Evolutionary conservation across 768 basidiomycete genomes (phyloP), one percentile per base, ranked within the genome.

Genomic region (Suillus hirtellus): DNA sequence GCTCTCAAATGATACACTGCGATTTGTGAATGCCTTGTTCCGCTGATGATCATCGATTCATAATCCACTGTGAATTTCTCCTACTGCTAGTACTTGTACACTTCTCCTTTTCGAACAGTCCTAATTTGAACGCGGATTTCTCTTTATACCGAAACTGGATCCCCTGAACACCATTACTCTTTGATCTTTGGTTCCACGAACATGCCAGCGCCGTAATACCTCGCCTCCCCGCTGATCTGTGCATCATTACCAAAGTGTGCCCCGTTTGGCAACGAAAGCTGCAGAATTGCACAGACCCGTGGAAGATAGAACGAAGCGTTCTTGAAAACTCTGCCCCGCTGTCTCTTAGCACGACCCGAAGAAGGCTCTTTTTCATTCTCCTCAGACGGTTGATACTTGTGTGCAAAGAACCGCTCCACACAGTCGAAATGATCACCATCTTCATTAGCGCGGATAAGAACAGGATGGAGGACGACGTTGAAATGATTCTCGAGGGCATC

Each of bases 171-270:
- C 49, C 24, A 50, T 50, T 15, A 27, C 24, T 50, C 49, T 27
- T 52, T 10, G 19, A 17, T 19, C 17, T 52, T 53, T 2, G 50
- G 31, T 31, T 34, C 19, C 17, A 53, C 50, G 19, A 53, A 53
- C 50, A 53, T 53, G 31, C 43, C 19, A 43, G 52, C 52, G 10
- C 52, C 52, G 34, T n/a, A 34, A 34, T 53, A 53, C 52, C 52
- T 53, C 11, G 31, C 52, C 34, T 50, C 49, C 1, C 49, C 49
- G 27, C 4, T 17, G 15, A 50, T 17, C 8, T 31, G 0, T 17
- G 49, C 49, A 2, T 53, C 34, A 12, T 53, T 53, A 34, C 52
- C 52, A 19, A n/a, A 5, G 5, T 53, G 19, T 1, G 19, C 31
- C 11, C 52, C 31, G 5, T n/a, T 19, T n/a, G 31, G 52, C 31